Conservation (phyloP, 306 rosid species). For the Acacia confusa region DNA sequence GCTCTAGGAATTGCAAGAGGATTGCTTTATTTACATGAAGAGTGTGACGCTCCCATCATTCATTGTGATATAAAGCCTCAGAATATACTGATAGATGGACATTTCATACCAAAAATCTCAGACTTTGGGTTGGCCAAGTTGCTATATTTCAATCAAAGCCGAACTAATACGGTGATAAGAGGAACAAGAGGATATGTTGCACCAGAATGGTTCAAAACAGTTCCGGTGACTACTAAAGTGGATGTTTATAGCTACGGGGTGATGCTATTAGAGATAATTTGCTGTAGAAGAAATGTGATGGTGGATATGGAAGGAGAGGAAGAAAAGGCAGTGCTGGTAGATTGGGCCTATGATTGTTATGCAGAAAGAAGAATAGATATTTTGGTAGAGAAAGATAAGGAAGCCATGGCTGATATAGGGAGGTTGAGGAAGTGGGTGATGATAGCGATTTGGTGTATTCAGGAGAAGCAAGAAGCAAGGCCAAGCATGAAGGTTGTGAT, state of each 20-base stretch:
- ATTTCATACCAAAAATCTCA: slow-evolving; percentile 36
- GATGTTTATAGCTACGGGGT: slow-evolving; percentile 53
- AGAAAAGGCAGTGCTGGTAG: slow-evolving; percentile 33
- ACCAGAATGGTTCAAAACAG: slow-evolving; percentile 53
- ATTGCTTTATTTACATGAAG: slow-evolving; percentile 46
- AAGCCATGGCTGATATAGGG: slow-evolving; percentile 12
- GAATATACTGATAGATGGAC: slow-evolving; percentile 41
- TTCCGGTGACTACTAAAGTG: slow-evolving; percentile 44
- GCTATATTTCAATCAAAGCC: slow-evolving; percentile 37
- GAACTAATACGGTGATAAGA: slow-evolving; percentile 43
- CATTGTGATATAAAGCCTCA: slow-evolving; percentile 55
- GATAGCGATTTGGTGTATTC: slow-evolving; percentile 49
- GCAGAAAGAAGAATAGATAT: neutral
- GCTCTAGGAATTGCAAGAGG: slow-evolving; percentile 48
- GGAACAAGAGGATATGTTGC: slow-evolving; percentile 53
- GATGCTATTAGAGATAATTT: slow-evolving; percentile 43
- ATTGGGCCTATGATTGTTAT: slow-evolving; percentile 50
- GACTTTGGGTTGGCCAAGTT: slow-evolving; percentile 52
- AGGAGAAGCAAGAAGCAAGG: slow-evolving; percentile 38
- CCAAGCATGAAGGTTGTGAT: slow-evolving; percentile 42
- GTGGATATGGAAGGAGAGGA: slow-evolving; percentile 40
- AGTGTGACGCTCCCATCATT: slow-evolving; percentile 47
- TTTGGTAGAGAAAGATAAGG: neutral
- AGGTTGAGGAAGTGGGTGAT: slow-evolving; percentile 36
- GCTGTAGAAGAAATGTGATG: slow-evolving; percentile 43